Evolutionary conservation across 179 eudicot genomes (phyloP).

Genomic region (Beta macrorhiza): DNA sequence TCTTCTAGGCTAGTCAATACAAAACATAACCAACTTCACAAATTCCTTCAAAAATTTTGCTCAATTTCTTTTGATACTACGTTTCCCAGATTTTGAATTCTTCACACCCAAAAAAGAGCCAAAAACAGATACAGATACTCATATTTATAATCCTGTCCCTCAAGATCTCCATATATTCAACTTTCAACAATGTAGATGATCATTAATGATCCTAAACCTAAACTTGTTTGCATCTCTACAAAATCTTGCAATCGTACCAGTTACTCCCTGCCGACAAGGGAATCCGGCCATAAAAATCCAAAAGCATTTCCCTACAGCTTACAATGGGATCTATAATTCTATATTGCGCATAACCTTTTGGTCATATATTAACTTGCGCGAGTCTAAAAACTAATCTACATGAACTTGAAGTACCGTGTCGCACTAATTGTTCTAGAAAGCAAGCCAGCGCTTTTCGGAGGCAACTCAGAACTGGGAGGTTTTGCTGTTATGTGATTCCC

Average conservation of each 20-base stretch:
- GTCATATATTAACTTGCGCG: not conserved
- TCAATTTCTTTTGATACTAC: no score
- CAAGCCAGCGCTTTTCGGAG: conserved; percentile 45
- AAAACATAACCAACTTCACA: no score
- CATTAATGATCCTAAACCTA: conserved; percentile 25
- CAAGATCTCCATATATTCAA: not conserved
- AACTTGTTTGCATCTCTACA: conserved; percentile 26
- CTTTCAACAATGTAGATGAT: conserved; percentile 18
- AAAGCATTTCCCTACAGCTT: conserved; percentile 8
- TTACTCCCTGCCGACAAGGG: not conserved
- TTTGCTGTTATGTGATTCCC: conserved; percentile 27
- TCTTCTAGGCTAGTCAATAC: no score
- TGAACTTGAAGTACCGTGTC: conserved; percentile 45
- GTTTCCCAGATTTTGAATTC: no score
- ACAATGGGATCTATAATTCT: not conserved
- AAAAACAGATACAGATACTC: no score
- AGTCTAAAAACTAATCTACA: not conserved
- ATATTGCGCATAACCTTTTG: conserved; percentile 5
- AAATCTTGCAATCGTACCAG: conserved; percentile 22
- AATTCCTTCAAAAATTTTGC: no score
- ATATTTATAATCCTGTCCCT: no score
- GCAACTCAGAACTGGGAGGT: conserved; percentile 32
- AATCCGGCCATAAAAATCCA: not conserved
- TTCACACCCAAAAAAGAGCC: no score
- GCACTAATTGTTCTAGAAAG: conserved; percentile 61